Percentiles rank a stretch among this genome's conserved stretches.
Conservation (phyloP, 2,329 filamentous ascomycete species). For the Fusarium denticulatum region DNA sequence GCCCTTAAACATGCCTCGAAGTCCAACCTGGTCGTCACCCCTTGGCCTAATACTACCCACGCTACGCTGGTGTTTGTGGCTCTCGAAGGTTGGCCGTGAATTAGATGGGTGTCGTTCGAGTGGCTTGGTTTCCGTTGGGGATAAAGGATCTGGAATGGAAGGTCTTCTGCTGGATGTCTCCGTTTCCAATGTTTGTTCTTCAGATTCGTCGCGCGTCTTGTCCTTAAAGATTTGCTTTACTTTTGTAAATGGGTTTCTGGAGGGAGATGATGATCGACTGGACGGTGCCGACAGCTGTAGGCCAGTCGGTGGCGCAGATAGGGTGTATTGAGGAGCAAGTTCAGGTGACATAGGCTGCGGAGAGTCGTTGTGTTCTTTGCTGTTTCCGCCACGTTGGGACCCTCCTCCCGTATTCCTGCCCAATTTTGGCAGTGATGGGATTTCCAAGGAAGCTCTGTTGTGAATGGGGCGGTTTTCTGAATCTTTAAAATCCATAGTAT, state of each 20-base stretch:
- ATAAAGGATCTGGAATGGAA: conserved; percentile 43
- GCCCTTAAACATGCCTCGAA: conserved; percentile 80
- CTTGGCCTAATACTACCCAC: conserved; percentile 60
- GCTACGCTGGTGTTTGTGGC: conserved; percentile 59
- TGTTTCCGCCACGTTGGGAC: conserved; percentile 50
- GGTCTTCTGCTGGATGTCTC: conserved; percentile 46
- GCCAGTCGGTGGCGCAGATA: conserved; percentile 67
- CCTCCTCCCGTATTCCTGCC: conserved; percentile 61
- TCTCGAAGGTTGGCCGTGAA: conserved; percentile 55
- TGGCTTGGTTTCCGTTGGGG: conserved; percentile 49
- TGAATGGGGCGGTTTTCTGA: conserved; percentile 47
- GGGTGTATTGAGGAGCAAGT: conserved; percentile 57
- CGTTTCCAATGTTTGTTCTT: conserved; percentile 47
- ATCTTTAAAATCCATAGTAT: conserved; percentile 54
- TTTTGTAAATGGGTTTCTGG: conserved; percentile 66
- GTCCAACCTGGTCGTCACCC: conserved; percentile 46
- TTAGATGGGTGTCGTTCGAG: conserved; percentile 37
- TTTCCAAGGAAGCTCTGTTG: conserved; percentile 34
- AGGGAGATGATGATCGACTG: conserved; percentile 72
- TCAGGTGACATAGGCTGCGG: conserved; percentile 64
- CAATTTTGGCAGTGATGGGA: conserved; percentile 40
- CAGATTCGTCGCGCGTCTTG: conserved; percentile 58
- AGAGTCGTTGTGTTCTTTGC: conserved; percentile 57
- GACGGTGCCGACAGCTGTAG: conserved; percentile 70
- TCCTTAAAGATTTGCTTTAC: conserved; percentile 67